Evolutionary conservation across 805 yeast genomes (phyloP).

Genomic region (Peterozyma xylosa): DNA sequence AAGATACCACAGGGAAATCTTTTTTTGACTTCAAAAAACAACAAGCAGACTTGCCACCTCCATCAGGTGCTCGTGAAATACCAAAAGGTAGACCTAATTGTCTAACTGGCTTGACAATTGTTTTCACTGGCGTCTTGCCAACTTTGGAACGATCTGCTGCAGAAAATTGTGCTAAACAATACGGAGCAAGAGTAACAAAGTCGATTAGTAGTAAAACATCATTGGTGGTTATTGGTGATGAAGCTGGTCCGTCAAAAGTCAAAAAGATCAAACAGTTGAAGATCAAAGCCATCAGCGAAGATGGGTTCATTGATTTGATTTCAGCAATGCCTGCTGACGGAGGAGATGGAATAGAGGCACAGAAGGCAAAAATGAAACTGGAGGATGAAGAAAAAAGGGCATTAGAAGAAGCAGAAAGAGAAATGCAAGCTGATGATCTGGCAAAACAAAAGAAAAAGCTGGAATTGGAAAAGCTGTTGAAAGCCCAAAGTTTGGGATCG

Average conservation of each 20-base stretch:
- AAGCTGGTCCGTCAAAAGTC: slow-evolving; percentile 95
- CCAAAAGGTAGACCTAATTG: slow-evolving; percentile 87
- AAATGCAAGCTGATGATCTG: slow-evolving; percentile 31
- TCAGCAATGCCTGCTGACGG: slow-evolving; percentile 85
- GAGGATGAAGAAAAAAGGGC: slow-evolving; percentile 59
- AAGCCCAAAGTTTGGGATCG: background rate
- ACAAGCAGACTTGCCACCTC: slow-evolving; percentile 24
- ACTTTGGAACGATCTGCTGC: slow-evolving; percentile 69
- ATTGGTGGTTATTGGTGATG: slow-evolving; percentile 85
- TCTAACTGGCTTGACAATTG: slow-evolving; percentile 80
- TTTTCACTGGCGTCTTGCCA: slow-evolving; percentile 88
- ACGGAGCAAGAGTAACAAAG: slow-evolving; percentile 88
- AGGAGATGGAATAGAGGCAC: slow-evolving; percentile 77
- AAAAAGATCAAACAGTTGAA: slow-evolving; percentile 65
- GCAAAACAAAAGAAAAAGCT: slow-evolving; percentile 18
- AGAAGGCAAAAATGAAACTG: slow-evolving; percentile 60
- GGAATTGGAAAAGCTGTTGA: slow-evolving; percentile 6
- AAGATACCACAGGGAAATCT: slow-evolving; percentile 42
- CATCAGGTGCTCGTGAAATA: slow-evolving; percentile 36
- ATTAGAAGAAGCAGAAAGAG: slow-evolving; percentile 41
- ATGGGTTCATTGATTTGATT: slow-evolving; percentile 72
- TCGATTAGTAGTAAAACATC: slow-evolving; percentile 82
- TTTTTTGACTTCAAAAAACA: slow-evolving; percentile 51
- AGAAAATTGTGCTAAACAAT: slow-evolving; percentile 68
- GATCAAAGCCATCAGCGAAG: slow-evolving; percentile 80